Evolutionary conservation across 2,329 filamentous ascomycete species (phyloP).

Genomic region (Fusarium solani-melongenae): DNA sequence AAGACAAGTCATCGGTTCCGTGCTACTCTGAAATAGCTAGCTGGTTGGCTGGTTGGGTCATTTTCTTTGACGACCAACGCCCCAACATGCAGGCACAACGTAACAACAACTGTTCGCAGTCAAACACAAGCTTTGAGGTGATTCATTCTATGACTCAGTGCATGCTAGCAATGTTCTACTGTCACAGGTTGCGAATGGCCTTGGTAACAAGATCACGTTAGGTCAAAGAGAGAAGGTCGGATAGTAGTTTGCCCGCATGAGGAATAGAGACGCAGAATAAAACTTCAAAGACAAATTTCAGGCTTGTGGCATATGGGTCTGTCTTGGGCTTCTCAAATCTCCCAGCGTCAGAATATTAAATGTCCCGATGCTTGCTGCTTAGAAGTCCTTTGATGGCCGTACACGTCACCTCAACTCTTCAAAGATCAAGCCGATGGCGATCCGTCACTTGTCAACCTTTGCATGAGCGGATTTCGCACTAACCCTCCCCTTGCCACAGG

Average conservation of each 20-base stretch:
- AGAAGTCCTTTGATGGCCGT: neutral
- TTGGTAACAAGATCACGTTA: neutral
- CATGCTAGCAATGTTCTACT: neutral
- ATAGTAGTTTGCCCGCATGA: neutral
- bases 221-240: neutral
- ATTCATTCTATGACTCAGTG: neutral
- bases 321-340: accelerated
- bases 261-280: neutral
- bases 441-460: neutral
- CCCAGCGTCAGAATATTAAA: neutral
- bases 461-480: neutral
- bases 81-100: neutral
- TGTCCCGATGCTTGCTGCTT: neutral
- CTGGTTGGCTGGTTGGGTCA: neutral
- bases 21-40: neutral
- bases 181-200: neutral
- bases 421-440: neutral
- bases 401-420: neutral
- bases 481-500: neutral
- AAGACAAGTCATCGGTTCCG: neutral
- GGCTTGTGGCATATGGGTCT: neutral
- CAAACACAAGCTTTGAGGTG: neutral
- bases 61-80: neutral
- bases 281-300: neutral
- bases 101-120: neutral